Evolutionary conservation across 345 rosid species (phyloP), one percentile per base, ranked within the genome.

Genomic region (Gossypium ekmanianum): DNA sequence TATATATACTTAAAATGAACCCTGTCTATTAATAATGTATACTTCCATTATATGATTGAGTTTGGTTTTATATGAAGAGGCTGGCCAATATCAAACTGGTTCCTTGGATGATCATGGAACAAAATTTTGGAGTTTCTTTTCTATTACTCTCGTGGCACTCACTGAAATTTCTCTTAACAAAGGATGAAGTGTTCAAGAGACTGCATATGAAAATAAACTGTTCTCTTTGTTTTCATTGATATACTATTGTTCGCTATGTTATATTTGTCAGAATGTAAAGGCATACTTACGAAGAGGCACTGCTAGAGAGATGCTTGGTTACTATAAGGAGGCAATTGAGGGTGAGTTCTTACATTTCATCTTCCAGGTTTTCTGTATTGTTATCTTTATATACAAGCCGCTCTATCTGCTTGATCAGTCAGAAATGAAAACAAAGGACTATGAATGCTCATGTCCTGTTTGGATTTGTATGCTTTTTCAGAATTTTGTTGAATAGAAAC

Each of bases 241-340:
- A 73, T 59, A 14, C 14, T 29, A 45, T 45, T 61, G 16, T 61
- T 17, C 43, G 26, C 11, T 72, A 45, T 34, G 41, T 27, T 41
- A 1, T 76, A 61, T 52, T 55, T 24, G 74, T 41, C 91, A 96
- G 98, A 91, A 90, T 61, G 91, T 93, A 61, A 96, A 96, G 84
- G 92, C 99, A 59, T 93, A 90, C 84, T 80, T 96, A 71, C 84
- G 98, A 70, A 89, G 99, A 88, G 99, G 94, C 79, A 96, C 98
- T 17, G 97, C 99, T 17, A 85, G 97, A 79, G 99, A 96, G 79
- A 91, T 89, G 97, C 84, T 92, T 56, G 84, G 94, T 71, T 86
- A 81, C 78, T 83, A 78, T 74, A 89, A 89, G 85, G 97, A 87
- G 64, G 99, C 99, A 73, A 84, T 92, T 70, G 98, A 89, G 66